Evolutionary conservation across 257 asterid genomes (phyloP), one percentile per base, ranked within the genome.

Genomic region (Jaltomata sinuosa): DNA sequence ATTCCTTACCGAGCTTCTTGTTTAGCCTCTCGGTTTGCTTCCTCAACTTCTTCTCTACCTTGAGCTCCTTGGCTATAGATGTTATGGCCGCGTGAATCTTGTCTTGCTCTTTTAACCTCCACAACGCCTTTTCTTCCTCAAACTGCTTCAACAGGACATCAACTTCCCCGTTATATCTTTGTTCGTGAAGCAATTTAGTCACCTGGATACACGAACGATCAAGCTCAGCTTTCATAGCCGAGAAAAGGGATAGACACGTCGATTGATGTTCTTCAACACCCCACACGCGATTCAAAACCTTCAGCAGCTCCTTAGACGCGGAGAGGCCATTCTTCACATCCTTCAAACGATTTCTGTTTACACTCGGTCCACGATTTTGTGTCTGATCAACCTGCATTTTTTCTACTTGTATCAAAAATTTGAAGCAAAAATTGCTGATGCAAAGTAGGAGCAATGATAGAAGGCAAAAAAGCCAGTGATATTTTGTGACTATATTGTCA

Each of bases 21-120:
- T 94, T 97, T 67, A 97, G 85, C 79, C 97, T 88, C 91, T 97
- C 99, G 1, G 97, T 91, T 87, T 95, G 99, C 45, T 92, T 85
- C 92, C 94, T 95, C 79, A 95, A 86, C 90, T 88, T 95, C 97
- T 91, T 94, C 91, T 97, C 99, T 0, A 81, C 76, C 79, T 93
- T 94, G 27, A 94, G 94, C 85, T 97, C 99, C 12, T 89, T 89
- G 4, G 94, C 90, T 47, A 93, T 52, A 36, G 96, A 89, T 19
- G 86, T 65, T 27, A 96, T 81, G 47, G 98, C 96, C 50, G 79
- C 81, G 45, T 90, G 96, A 45, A 93, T 89, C 80, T 91, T 86
- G 27, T 93, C 96, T 80, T 91, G 97, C 87, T 94, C 97, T 87
- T 89, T 97, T n/a, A 90, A 29, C 85, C 91, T 94, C 94, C 97